Evolutionary conservation across 1,139 yeast genomes (phyloP).

Genomic region (Yamadazyma sp.): DNA sequence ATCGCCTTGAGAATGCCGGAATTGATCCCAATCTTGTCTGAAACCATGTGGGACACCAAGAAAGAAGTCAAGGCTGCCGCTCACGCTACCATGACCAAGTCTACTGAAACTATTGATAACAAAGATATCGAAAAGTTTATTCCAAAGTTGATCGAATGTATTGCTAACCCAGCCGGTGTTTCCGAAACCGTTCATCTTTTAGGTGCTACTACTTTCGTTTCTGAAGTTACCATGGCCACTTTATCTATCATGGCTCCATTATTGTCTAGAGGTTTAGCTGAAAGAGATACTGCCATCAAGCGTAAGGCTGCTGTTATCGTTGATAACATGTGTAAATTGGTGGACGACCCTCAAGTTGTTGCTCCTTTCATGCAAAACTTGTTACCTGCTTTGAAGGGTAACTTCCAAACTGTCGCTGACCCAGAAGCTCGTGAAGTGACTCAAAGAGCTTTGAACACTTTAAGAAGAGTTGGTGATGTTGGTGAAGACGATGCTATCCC

Average conservation of each 20-base stretch:
- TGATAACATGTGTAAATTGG: conserved; percentile 99
- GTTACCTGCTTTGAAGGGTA: conserved; percentile 93
- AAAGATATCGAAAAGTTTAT: conserved; percentile 99
- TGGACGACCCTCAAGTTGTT: conserved; percentile 99
- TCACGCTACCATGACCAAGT: conserved; percentile 90
- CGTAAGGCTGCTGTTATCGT: conserved; percentile 99
- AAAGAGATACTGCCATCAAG: conserved; percentile 98
- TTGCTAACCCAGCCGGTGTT: conserved; percentile 93
- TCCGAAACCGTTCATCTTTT: conserved; percentile 98
- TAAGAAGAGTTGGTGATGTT: conserved; percentile 98
- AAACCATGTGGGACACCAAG: conserved; percentile 99
- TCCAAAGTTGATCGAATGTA: conserved; percentile 95
- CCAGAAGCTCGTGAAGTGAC: conserved; percentile 99
- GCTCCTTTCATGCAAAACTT: conserved; percentile 97
- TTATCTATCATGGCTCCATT: conserved; percentile 99
- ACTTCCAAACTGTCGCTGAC: conserved; percentile 96
- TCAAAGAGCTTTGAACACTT: conserved; percentile 92
- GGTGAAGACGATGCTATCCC: conserved; percentile 87
- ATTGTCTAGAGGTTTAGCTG: conserved; percentile 98
- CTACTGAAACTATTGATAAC: conserved; percentile 97
- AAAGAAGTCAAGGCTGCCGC: conserved; percentile 97
- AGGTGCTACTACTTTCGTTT: conserved; percentile 99
- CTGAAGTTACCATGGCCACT: conserved; percentile 99
- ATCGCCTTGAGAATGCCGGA: conserved; percentile 99
- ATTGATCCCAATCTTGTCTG: conserved; percentile 96